Conservation (phyloP, 1,284 basidiomycete genomes). For the Quambalaria eucalypti region DNA sequence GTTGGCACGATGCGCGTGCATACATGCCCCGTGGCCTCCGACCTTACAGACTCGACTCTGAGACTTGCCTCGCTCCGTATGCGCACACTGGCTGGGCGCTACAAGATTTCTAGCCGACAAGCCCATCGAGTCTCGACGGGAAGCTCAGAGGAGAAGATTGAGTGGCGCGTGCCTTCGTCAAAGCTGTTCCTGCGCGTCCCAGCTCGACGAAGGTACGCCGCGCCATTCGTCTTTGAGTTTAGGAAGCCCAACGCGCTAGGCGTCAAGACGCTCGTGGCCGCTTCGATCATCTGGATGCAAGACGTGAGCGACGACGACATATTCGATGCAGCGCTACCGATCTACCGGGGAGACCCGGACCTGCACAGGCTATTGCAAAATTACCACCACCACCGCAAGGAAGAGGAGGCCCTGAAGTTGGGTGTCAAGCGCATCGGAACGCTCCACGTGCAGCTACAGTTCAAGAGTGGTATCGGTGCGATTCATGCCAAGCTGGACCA, state of each 20-base stretch:
- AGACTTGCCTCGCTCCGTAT: constrained; percentile 12
- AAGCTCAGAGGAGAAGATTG: background rate
- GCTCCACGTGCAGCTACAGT: constrained; percentile 18
- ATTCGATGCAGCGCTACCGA: constrained; percentile 13
- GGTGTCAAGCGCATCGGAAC: constrained; percentile 17
- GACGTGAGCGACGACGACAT: constrained; percentile 27
- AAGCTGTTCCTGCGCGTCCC: constrained; percentile 21
- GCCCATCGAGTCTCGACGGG: too few relatives aligned
- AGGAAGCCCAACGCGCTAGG: constrained; percentile 15
- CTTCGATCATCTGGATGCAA: constrained; percentile 25
- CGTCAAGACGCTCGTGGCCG: constrained; percentile 10
- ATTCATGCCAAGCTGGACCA: constrained; percentile 19
- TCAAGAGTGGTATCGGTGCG: constrained; percentile 27
- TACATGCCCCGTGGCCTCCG: constrained; percentile 12
- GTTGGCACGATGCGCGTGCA: constrained; percentile 12
- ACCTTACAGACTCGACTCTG: constrained; percentile 17
- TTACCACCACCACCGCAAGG: constrained; percentile 18
- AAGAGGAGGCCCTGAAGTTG: constrained; percentile 13
- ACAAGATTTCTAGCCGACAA: constrained; percentile 6
- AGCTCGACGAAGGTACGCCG: constrained; percentile 16
- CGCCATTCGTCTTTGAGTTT: constrained; percentile 26
- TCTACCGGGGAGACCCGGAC: constrained; percentile 13
- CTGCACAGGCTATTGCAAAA: constrained; percentile 26
- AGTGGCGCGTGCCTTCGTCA: constrained; percentile 12
- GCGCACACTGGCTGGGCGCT: constrained; percentile 14